Evolutionary conservation across 140 eudicot genomes (phyloP).

Genomic region (Stevia rebaudiana): DNA sequence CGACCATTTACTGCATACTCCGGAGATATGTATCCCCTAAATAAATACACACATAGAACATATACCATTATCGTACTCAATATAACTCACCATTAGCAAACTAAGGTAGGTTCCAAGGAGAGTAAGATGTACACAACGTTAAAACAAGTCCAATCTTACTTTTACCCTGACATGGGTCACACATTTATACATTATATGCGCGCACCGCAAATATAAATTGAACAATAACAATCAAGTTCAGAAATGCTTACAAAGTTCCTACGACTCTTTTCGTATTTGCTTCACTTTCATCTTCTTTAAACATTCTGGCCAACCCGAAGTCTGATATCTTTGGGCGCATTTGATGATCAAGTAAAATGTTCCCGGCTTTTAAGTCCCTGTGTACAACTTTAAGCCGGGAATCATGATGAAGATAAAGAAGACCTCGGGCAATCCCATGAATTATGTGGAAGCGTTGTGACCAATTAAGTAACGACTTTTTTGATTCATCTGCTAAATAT

Average conservation of each 20-base stretch:
- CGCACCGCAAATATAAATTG: not conserved
- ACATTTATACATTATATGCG: no score
- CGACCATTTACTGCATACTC: not conserved
- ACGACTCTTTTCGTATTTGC: not conserved
- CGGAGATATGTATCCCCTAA: slow-evolving; percentile 4
- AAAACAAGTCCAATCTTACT: no score
- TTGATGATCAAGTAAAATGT: not conserved
- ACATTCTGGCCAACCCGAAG: slow-evolving; percentile 4
- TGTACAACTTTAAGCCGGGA: slow-evolving; percentile 13
- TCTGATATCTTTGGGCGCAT: slow-evolving; percentile 6
- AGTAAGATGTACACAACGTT: no score
- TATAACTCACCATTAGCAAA: no score
- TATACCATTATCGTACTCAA: no score
- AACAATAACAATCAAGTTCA: not conserved
- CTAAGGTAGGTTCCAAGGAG: no score
- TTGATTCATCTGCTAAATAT: not conserved
- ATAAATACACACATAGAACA: no score
- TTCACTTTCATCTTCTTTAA: not conserved
- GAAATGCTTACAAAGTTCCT: slow-evolving; percentile 6
- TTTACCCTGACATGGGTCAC: no score
- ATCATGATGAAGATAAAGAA: slow-evolving; percentile 13
- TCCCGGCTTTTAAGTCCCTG: slow-evolving; percentile 10
- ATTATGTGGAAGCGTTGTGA: not conserved
- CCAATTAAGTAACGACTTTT: not conserved
- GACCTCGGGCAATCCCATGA: slow-evolving; percentile 11